These are phyloP conservation scores for Aureobasidium pullulans DNA, from an alignment of 2,329 filamentous ascomycete species.

Conservation along the genomic window DNA sequence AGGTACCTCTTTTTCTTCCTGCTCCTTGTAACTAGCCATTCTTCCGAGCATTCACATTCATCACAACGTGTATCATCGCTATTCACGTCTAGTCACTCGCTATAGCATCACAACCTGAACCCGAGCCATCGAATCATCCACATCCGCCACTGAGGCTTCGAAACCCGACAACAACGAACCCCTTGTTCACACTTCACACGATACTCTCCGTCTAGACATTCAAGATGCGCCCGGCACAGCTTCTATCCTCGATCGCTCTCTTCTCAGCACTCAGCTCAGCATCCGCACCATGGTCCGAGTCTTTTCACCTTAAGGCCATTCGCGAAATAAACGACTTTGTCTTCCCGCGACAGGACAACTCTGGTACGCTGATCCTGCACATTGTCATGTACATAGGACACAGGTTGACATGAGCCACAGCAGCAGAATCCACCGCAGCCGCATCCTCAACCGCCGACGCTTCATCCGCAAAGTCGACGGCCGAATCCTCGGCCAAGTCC, in stretches of 20 bases:
- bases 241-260: conserved; percentile 24
- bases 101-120: background rate
- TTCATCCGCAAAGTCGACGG: conserved; percentile 22
- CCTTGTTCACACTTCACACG: background rate
- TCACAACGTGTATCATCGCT: background rate
- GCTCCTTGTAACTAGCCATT: background rate
- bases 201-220: background rate
- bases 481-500: conserved; percentile 16
- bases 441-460: conserved; percentile 10
- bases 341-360: conserved; percentile 20
- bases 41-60: background rate
- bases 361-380: conserved; percentile 3
- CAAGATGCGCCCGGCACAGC: conserved; percentile 28
- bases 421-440: conserved; percentile 10
- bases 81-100: background rate
- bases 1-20: background rate
- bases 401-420: conserved; percentile 13
- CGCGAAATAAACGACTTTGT: conserved; percentile 23
- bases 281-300: conserved; percentile 24
- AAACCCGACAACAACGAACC: conserved; percentile 8
- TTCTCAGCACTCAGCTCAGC: conserved; percentile 25
- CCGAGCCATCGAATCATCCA: background rate
- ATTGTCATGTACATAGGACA: background rate
- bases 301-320: conserved; percentile 21
- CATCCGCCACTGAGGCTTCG: background rate